Evolutionary conservation across 73 alveolate genomes (phyloP).

Genomic region (Paramecium sexaurelia): DNA sequence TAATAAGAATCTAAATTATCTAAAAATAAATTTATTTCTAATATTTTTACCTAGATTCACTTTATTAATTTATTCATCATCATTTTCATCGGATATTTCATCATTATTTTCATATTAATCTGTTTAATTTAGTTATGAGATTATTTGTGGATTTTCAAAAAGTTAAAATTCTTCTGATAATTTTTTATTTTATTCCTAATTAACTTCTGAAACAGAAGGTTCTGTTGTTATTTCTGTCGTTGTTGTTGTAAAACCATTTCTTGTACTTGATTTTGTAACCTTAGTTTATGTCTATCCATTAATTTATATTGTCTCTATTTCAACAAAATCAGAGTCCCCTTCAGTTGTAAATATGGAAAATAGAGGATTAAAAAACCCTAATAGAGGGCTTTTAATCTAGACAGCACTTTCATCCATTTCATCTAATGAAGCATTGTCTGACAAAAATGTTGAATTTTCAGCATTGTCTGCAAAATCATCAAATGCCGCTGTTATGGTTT

Average conservation of each 20-base stretch:
- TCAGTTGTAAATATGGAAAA: not conserved
- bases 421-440: not conserved
- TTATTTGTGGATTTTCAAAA: not conserved
- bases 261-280: not conserved
- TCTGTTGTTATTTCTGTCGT: slow-evolving; percentile 11
- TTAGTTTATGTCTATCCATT: not conserved
- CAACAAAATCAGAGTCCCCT: not conserved
- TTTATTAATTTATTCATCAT: not conserved
- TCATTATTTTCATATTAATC: not conserved
- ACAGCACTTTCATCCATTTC: not conserved
- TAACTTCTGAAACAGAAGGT: not conserved
- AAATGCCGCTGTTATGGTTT: not conserved
- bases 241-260: not conserved
- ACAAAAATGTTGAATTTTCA: not conserved
- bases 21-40: not conserved
- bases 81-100: not conserved
- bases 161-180: not conserved
- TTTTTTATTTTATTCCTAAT: not conserved
- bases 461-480: not conserved
- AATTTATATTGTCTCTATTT: not conserved
- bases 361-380: not conserved
- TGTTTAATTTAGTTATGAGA: not conserved
- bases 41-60: not conserved
- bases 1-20: not conserved
- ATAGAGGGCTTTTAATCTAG: not conserved